Evolutionary conservation across 2,329 filamentous ascomycete species (phyloP), one percentile per base, ranked within the genome.

Genomic region (Colletotrichum caudatum): DNA sequence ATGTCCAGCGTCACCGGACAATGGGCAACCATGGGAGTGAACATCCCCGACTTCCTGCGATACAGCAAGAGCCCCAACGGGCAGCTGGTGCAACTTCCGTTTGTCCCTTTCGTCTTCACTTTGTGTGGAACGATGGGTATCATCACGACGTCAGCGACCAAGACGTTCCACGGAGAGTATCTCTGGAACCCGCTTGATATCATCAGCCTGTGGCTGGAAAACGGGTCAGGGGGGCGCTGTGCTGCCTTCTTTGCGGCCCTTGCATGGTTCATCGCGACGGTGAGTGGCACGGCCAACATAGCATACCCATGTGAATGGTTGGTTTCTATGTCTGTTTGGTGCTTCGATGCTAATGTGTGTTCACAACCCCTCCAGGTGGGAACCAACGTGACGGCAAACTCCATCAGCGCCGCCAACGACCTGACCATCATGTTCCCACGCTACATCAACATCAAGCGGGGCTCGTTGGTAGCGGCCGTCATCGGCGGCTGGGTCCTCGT

Each of bases 401-500:
- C 83, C 20, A 85, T 88, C 72, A 84, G 81, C 35, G 84, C 84
- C 1, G 86, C 87, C 51, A 89, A 90, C 73, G 87, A 90, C 76
- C 82, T 90, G 57, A 86, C 85, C 1, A 84, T 86, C 3, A 82
- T 90, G 9, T 83, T 84, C 62, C 87, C 88, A 0, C 79, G 80
- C 37, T 88, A 84, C 75, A 77, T 90, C 72, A 89, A 90, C 74
- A 88, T 91, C 75, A 80, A 81, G 9, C 85, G 89, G 23, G 88
- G 88, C 9, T 86, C 86, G 68, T 78, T 90, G 41, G 80, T 90
- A 54, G 85, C 86, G 6, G 86, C 87, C 1, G 62, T 90, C 4
- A 78, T 89, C 26, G 82, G 80, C 0, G 86, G 86, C 29, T 91
- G 89, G 88, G 84, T 85, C 3, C 82, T 91, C 41, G 88, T 90